Percentiles rank a stretch among this genome's conserved stretches.
These are phyloP conservation scores for Silene conica DNA, from an alignment of 148 eudicot genomes.

Conservation along the genomic window DNA sequence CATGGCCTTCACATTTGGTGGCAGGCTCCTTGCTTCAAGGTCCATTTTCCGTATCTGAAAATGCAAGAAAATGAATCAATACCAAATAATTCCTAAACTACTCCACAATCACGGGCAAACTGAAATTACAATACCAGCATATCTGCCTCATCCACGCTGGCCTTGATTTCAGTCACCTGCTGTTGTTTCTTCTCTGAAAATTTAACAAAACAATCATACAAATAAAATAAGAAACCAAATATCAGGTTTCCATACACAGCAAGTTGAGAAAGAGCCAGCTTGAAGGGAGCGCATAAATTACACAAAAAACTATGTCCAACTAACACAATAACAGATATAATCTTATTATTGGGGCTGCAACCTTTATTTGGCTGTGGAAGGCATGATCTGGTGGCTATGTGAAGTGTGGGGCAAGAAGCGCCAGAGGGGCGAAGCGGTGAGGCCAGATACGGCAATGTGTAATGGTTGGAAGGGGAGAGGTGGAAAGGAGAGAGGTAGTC, in stretches of 20 bases:
- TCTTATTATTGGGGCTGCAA: not conserved
- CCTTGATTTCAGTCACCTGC: conserved; percentile 59
- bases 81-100: not conserved
- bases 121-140: conserved; percentile 52
- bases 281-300: not conserved
- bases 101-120: conserved; percentile 5
- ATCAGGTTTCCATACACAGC: conserved; percentile 9
- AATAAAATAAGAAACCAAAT: not conserved
- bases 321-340: not conserved
- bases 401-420: too few species aligned
- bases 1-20: conserved; percentile 78
- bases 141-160: conserved; percentile 80
- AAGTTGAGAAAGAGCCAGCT: not conserved
- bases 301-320: too few species aligned
- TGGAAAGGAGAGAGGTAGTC: not conserved
- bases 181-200: conserved; percentile 62
- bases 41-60: conserved; percentile 92
- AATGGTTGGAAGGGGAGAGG: not conserved
- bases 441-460: not conserved
- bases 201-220: conserved; percentile 8
- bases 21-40: conserved; percentile 92
- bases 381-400: too few species aligned
- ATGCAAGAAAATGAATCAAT: conserved; percentile 14
- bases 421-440: too few species aligned
- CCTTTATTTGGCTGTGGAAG: not conserved